Percentiles rank a stretch among this genome's conserved stretches.
Conservation (phyloP, 192 early-diverging fungal species). For the Dispira simplex region DNA sequence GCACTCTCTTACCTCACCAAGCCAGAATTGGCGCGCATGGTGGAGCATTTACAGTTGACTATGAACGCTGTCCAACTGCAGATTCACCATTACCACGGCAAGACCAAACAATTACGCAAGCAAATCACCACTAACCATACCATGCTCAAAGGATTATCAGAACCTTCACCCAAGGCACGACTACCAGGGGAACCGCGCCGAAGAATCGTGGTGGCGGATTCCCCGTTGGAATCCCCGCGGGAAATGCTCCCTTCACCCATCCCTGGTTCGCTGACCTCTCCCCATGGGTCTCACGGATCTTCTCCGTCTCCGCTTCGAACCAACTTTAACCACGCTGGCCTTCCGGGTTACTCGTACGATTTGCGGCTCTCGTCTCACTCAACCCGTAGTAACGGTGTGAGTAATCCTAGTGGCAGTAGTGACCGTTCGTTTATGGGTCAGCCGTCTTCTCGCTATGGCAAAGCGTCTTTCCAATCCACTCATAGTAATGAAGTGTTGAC, state of each 20-base stretch:
- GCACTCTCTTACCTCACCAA: slow-evolving; percentile 2
- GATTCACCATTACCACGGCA: slow-evolving; percentile 2
- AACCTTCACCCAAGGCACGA: background rate
- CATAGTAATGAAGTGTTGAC: background rate
- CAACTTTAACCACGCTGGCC: background rate
- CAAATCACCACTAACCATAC: slow-evolving; percentile 5
- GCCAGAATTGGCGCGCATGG: background rate
- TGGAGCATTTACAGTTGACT: slow-evolving; percentile 3
- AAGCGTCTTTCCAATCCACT: background rate
- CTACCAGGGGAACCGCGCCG: background rate
- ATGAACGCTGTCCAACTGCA: background rate
- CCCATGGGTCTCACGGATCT: background rate
- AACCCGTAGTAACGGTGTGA: background rate
- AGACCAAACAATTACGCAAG: slow-evolving; percentile 1
- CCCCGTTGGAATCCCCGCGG: background rate
- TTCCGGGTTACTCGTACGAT: background rate
- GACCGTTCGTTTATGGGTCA: background rate
- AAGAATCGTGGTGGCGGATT: background rate
- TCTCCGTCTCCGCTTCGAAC: background rate
- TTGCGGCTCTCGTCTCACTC: background rate
- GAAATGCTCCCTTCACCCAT: background rate
- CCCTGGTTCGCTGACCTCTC: background rate
- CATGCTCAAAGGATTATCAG: background rate
- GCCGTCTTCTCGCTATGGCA: background rate
- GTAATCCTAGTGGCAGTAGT: background rate